Conservation (phyloP, 176 grass and related monocot genomes). For the Oryza coarctata region DNA sequence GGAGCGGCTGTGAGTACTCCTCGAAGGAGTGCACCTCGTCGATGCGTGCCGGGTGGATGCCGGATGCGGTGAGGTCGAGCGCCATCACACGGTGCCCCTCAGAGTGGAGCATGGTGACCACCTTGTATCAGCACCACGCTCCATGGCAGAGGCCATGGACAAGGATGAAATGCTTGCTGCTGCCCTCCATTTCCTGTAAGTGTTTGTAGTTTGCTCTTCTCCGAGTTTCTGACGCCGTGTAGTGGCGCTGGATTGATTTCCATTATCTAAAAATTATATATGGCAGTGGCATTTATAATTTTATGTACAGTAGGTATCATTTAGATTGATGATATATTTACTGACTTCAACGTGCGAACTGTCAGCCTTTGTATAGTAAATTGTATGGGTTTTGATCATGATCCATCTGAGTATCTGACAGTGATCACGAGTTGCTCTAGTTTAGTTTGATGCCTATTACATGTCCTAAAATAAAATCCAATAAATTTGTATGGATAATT, state of each 20-base stretch:
- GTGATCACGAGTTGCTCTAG: no score
- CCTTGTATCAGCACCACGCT: conserved; percentile 51
- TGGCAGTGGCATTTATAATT: background rate
- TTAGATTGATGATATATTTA: background rate
- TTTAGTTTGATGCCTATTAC: no score
- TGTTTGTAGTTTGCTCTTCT: background rate
- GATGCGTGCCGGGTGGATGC: conserved; percentile 19
- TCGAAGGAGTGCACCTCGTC: conserved; percentile 55
- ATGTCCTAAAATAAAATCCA: no score
- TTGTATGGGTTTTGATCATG: no score
- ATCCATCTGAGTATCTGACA: no score
- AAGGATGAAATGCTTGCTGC: conserved; percentile 39
- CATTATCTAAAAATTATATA: background rate
- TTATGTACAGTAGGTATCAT: background rate
- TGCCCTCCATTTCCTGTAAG: conserved; percentile 22
- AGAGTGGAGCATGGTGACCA: conserved; percentile 13
- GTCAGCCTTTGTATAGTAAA: background rate
- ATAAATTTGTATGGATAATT: no score
- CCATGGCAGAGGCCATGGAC: conserved; percentile 57
- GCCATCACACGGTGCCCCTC: conserved; percentile 41
- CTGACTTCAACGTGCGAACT: background rate
- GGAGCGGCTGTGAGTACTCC: conserved; percentile 52
- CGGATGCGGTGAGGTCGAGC: conserved; percentile 50
- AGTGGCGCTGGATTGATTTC: background rate
- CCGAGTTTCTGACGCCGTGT: no score